phyloP scores from a whole-genome alignment of 2,329 filamentous ascomycete genomes.

The Colletotrichum viniferum region DNA sequence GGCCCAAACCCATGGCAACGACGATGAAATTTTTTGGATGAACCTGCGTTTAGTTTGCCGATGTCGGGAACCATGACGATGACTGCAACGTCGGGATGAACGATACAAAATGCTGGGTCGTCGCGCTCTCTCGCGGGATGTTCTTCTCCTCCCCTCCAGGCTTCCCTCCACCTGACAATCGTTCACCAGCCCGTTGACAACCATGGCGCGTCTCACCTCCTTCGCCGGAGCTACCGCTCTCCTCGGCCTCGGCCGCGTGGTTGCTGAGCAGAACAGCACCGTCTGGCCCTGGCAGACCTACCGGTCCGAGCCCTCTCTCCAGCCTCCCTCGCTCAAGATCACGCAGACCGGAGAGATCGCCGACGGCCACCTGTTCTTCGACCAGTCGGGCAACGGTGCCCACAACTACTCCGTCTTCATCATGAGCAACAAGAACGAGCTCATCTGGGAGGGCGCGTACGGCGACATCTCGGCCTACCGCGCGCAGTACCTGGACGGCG shows the following conservation, averaged over 20 bases:
- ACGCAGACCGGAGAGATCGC: slow-evolving; percentile 21
- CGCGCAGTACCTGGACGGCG: slow-evolving; percentile 31
- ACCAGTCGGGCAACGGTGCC: slow-evolving; percentile 21
- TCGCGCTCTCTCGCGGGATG: neutral
- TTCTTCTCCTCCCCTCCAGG: neutral
- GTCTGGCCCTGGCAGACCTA: slow-evolving; percentile 10
- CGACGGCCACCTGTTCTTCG: slow-evolving; percentile 30
- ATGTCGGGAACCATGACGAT: neutral
- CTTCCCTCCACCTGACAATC: neutral
- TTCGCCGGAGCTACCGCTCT: neutral
- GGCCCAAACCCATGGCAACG: neutral
- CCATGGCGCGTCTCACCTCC: neutral
- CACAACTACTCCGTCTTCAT: slow-evolving; percentile 23
- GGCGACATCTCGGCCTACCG: slow-evolving; percentile 28
- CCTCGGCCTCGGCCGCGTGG: neutral
- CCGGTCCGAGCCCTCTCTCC: slow-evolving; percentile 2
- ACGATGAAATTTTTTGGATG: neutral
- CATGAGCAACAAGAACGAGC: slow-evolving; percentile 31
- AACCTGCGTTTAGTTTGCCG: neutral
- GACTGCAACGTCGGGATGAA: neutral
- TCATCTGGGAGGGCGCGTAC: slow-evolving; percentile 29
- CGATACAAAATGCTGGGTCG: neutral
- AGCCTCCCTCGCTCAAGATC: neutral
- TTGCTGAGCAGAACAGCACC: neutral
- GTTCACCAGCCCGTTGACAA: neutral